Percentiles rank a stretch among this genome's conserved stretches.
phyloP scores from a whole-genome alignment of 805 yeast species.

The Citeromyces matritensis region DNA sequence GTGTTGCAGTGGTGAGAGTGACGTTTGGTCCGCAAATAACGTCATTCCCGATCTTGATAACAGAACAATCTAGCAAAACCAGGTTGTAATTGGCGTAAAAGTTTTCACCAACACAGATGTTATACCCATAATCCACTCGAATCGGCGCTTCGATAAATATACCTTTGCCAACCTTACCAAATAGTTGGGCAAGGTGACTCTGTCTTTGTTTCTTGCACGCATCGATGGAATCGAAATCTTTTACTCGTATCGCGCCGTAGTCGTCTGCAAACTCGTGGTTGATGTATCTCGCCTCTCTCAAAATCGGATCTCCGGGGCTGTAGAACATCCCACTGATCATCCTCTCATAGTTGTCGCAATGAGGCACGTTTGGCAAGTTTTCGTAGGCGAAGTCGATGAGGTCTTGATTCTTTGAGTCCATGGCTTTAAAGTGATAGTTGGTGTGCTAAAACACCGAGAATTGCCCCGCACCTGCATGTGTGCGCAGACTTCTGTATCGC shows the following conservation, averaged over 20 bases:
- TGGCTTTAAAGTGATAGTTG: no score
- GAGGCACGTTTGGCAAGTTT: constrained; percentile 4
- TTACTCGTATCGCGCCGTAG: constrained; percentile 16
- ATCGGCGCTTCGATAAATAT: constrained; percentile 42
- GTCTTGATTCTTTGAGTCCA: constrained; percentile 3
- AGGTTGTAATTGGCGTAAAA: constrained; percentile 47
- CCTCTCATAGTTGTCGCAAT: constrained; percentile 24
- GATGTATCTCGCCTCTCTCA: constrained; percentile 13
- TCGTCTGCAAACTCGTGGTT: constrained; percentile 21
- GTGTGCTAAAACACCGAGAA: no score
- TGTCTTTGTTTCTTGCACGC: constrained; percentile 20
- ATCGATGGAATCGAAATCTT: constrained; percentile 14
- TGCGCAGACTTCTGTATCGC: no score
- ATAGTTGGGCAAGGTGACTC: constrained; percentile 18
- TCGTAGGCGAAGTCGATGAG: constrained; percentile 8
- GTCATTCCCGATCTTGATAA: constrained; percentile 44
- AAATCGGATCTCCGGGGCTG: constrained; percentile 12
- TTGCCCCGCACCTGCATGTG: no score
- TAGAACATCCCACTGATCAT: constrained; percentile 41
- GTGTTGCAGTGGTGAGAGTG: constrained; percentile 45
- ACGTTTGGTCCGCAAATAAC: constrained; percentile 53
- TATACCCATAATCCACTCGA: constrained; percentile 53
- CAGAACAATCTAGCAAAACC: constrained; percentile 41
- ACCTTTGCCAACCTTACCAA: constrained; percentile 31
- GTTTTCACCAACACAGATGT: constrained; percentile 36